Evolutionary conservation across 2,329 filamentous ascomycete species (phyloP), one percentile per base, ranked within the genome.

Genomic region (Didymosphaeria variabile): DNA sequence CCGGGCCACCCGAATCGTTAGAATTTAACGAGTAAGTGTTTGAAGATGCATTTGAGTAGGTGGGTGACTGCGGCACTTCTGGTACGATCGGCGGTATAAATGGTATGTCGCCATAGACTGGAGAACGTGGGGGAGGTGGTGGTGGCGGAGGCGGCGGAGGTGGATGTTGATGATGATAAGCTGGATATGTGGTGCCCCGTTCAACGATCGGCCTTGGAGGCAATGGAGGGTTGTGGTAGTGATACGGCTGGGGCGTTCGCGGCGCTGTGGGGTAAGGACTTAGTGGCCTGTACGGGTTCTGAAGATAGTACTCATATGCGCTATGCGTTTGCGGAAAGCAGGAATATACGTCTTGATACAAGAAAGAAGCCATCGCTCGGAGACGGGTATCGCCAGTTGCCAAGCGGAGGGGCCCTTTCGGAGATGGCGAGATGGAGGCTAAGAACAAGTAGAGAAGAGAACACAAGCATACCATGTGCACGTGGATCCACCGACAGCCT

Each of bases 21-120:
- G 77, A 77, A 46, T 75, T 71, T 5, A 77, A 78, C 3, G 74
- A 73, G 53, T 76, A 76, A 1, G 79, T 78, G 29, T 76, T 77
- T 9, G 79, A 80, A 2, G 81, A 82, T 46, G 76, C 74, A 19
- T 77, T 80, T 5, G 79, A 81, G 56, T 78, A 79, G 1, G 77
- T 79, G 6, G 80, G 80, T 15, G 80, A 81, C 9, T 76, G 67
- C 15, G 79, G 79, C 34, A 77, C 72, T 38, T 79, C 77, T 17
- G 80, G 79, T 1, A 72, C 74, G 5, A 74, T 66, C 31, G 76
- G 76, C 23, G 76, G 76, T 8, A 77, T 61, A 44, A 65, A 76
- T 9, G 72, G 73, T 53, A 77, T 72, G 5, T 76, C 74, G 13
- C 73, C 69, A 64, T 70, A 62, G 26, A 65, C 60, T 8, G 60